Percentiles rank a stretch among this genome's conserved stretches.
Evolutionary conservation across 805 yeast genomes (phyloP).

Genomic region (Starmera caribaea): DNA sequence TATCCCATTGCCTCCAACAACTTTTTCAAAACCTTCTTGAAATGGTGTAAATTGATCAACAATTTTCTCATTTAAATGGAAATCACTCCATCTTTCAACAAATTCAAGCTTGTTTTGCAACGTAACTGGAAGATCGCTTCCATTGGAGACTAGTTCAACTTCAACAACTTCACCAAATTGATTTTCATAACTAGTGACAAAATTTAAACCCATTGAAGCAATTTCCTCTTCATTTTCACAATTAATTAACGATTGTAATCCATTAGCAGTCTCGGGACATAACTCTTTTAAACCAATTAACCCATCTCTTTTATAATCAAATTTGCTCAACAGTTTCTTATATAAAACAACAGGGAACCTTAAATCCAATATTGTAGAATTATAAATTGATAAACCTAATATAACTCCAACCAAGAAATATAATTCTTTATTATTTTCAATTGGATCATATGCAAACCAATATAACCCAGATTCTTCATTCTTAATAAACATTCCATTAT

Average conservation of each 20-base stretch:
- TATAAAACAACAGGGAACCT: conserved; percentile 69
- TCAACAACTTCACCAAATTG: conserved; percentile 33
- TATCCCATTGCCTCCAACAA: conserved; percentile 75
- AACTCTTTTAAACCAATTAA: conserved; percentile 59
- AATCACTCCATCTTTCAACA: conserved; percentile 52
- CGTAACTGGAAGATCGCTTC: conserved; percentile 46
- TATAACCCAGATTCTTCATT: conserved; percentile 59
- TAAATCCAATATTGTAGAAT: conserved; percentile 78
- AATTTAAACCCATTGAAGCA: conserved; percentile 44
- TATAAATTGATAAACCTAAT: conserved; percentile 83
- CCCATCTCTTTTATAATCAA: conserved; percentile 55
- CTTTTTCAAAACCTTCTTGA: conserved; percentile 60
- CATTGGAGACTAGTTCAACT: conserved; percentile 48
- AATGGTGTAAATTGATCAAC: conserved; percentile 46
- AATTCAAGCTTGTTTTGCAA: conserved; percentile 48
- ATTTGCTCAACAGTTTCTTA: conserved; percentile 59
- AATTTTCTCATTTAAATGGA: conserved; percentile 48
- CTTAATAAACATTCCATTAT: conserved; percentile 54
- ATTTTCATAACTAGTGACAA: conserved; percentile 48
- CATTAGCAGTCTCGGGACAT: conserved; percentile 56
- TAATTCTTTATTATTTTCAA: conserved; percentile 35
- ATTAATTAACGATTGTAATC: conserved; percentile 36
- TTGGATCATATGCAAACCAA: conserved; percentile 60
- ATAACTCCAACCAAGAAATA: conserved; percentile 79
- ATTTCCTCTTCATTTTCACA: conserved; percentile 29